Evolutionary conservation across 2,329 filamentous ascomycete species (phyloP).

Genomic region (Coniochaeta hoffmannii): DNA sequence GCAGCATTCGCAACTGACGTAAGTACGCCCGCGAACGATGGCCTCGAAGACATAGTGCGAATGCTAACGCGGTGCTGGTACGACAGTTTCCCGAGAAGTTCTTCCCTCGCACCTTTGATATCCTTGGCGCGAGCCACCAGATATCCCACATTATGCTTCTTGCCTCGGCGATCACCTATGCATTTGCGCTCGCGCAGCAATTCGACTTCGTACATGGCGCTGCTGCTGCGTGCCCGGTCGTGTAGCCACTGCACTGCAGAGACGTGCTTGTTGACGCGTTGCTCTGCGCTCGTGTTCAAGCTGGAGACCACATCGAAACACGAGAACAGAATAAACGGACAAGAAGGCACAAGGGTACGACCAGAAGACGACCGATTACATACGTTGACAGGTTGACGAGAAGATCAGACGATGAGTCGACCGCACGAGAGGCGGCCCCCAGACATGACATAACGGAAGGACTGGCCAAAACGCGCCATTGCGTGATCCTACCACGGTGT

Average conservation of each 20-base stretch:
- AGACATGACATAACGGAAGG: no score
- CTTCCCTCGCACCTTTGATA: slow-evolving; percentile 34
- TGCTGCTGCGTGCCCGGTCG: neutral
- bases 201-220: neutral
- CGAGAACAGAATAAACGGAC: no score
- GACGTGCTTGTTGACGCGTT: no score
- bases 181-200: neutral
- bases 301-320: no score
- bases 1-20: slow-evolving; percentile 27
- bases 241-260: neutral
- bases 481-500: no score
- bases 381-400: no score
- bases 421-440: no score
- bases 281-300: no score
- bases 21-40: slow-evolving; percentile 2
- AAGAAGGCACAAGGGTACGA: no score
- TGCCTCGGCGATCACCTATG: neutral
- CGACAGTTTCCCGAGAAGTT: slow-evolving; percentile 35
- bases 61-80: neutral
- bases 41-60: neutral
- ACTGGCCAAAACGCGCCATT: no score
- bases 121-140: slow-evolving; percentile 40
- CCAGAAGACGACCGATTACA: no score
- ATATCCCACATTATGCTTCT: slow-evolving; percentile 40
- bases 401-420: no score